Base-by-base conservation (phyloP, 148 eudicot species). In the Vaccinium corymbosum region DNA sequence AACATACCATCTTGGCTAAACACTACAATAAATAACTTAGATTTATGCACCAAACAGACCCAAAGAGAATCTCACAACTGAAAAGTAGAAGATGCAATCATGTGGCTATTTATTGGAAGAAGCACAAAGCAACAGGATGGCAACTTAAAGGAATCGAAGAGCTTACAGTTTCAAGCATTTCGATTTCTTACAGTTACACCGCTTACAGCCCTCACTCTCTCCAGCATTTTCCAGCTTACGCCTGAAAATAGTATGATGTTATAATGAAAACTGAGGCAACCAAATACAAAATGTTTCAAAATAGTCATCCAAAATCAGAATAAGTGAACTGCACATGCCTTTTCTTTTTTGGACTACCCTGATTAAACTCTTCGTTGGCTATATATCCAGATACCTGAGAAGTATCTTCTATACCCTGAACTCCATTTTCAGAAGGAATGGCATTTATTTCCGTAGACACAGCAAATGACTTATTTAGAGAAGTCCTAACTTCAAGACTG, bases 111-210 rank as follows among this genome's bases (percentile, higher is more conserved):
- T 2, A 81, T 8, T 53, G 48, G 3, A 57, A 72, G 66, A 72
- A 68, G 52, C 29, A 15, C 27, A 71, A 57, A 56, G 82, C 66
- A 32, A 14, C 48, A 51, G 22, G 62, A 81, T 59, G 49, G 71
- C 25, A 80, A 51, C 38, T 16, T 62, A 66, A 56, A 79, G 77
- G 29, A 82, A 75, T 52, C 3, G 2, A 81, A 52, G 75, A 84
- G 91, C 98, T 93, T 94, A 97, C 98, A 97, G 99, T 79, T 97
- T 97, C 87, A 97, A 93, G 90, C 99, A 97, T 88, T 97, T 97
- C 16, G 99, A 97, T 85, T 94, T 97, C 87, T 94, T 94, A 82
- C 99, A 97, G 87, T 97, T 94, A 83, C 99, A 97, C 80, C 99
- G 92, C 87, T 97, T 97, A 85, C 99, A 97, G 17, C 92, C 85